Evolutionary conservation across 2,329 filamentous ascomycete genomes (phyloP).

Genomic region (Xylaria sp.): DNA sequence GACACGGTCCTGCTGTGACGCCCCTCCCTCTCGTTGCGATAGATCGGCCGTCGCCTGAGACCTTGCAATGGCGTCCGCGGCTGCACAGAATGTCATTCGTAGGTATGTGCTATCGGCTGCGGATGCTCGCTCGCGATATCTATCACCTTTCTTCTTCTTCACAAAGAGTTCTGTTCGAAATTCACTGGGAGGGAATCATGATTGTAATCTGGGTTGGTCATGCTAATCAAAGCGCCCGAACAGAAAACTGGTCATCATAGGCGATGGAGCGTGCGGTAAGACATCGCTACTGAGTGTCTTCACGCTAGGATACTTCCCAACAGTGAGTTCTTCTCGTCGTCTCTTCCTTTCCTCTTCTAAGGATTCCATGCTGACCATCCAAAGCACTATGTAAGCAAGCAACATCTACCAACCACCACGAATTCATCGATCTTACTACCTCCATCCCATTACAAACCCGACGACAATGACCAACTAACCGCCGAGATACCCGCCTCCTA

Average conservation of each 20-base stretch:
- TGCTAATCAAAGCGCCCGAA: conserved; percentile 18
- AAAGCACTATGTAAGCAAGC: conserved; percentile 52
- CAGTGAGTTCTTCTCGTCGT: conserved; percentile 55
- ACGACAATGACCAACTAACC: conserved; percentile 8
- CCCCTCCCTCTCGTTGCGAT: conserved; percentile 4
- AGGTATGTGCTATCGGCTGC: conserved; percentile 31
- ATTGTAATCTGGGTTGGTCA: background rate
- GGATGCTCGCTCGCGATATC: background rate
- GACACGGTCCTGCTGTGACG: conserved; percentile 17
- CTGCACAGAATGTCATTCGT: conserved; percentile 41
- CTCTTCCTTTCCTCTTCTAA: background rate
- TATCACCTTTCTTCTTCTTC: background rate
- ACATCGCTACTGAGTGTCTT: conserved; percentile 96
- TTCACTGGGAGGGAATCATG: background rate
- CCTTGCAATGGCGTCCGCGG: conserved; percentile 31
- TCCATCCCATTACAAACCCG: background rate
- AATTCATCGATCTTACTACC: too few species aligned
- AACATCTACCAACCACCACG: background rate
- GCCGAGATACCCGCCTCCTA: conserved; percentile 32
- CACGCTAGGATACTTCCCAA: conserved; percentile 95
- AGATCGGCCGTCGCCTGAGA: conserved; percentile 17
- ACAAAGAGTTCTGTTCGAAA: background rate
- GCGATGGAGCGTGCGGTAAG: conserved; percentile 85
- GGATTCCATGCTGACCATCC: conserved; percentile 27
- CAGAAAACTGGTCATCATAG: conserved; percentile 35